Evolutionary conservation across 2,329 filamentous ascomycete species (phyloP), one percentile per base, ranked within the genome.

Genomic region (Aspergillus sp.): DNA sequence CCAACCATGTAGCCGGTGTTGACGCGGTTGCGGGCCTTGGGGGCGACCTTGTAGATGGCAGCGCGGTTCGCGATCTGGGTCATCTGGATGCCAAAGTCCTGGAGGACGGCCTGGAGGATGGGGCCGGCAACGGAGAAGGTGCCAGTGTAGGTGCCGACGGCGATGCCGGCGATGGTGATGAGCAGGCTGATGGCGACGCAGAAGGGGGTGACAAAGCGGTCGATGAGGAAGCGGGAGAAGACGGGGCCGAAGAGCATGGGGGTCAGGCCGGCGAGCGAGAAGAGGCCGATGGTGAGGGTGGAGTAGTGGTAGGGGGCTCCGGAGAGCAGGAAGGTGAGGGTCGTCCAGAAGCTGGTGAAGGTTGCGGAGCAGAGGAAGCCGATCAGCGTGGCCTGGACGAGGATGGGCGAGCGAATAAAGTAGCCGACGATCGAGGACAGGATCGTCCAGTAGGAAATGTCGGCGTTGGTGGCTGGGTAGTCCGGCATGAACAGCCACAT

Each of bases 1-100:
- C 81, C 79, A 0, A 91, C 79, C 89, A 93, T 94, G 64, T 91
- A 94, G 1, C 86, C 88, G 0, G 89, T 91, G 65, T 94, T 94
- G 20, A 93, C 81, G 3, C 89, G 73, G 70, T 91, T 94, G 4
- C 88, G 74, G 0, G 86, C 85, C 54, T 83, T 85, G 0, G 88
- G 85, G 49, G 88, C 86, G 19, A 93, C 84, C 1, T 76, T 72
- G 61, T 89, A 92, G 17, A 94, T 88, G 3, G 83, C 79, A 0
- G 80, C 78, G 0, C 89, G 76, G 61, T 92, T 91, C 16, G 40
- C 40, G 29, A 91, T 88, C 66, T 91, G 88, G 1, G 83, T 79
- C 1, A 85, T 88, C 69, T 91, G 89, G 54, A 86, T 77, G 0
- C 88, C 89, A 21, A 90, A 78, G 60, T 94, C 89, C 55, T 86